phyloP scores from a whole-genome alignment of 1,139 yeast genomes.

The Lodderomyces beijingensis region DNA sequence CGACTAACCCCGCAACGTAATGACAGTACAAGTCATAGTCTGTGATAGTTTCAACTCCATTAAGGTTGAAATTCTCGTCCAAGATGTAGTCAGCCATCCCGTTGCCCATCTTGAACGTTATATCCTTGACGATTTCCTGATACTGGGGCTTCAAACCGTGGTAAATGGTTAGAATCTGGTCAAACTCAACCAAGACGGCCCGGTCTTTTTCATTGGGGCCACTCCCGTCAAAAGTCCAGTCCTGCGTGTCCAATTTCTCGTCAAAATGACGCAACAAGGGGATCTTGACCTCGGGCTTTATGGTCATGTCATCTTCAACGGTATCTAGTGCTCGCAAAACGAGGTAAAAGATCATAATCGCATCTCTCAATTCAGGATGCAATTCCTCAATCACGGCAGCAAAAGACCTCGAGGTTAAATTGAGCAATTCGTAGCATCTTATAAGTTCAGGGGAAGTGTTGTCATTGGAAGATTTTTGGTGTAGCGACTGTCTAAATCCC shows the following conservation, averaged over 20 bases:
- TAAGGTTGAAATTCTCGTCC: slow-evolving; percentile 71
- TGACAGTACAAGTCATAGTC: slow-evolving; percentile 93
- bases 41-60: slow-evolving; percentile 70
- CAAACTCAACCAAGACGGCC: slow-evolving; percentile 72
- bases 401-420: slow-evolving; percentile 80
- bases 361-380: slow-evolving; percentile 83
- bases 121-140: slow-evolving; percentile 73
- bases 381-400: slow-evolving; percentile 89
- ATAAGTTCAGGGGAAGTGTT: slow-evolving; percentile 29
- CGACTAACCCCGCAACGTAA: slow-evolving; percentile 96
- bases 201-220: slow-evolving; percentile 80
- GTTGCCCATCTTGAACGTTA: slow-evolving; percentile 83
- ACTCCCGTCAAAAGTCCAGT: slow-evolving; percentile 79
- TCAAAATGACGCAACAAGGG: slow-evolving; percentile 71
- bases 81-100: slow-evolving; percentile 96
- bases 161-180: slow-evolving; percentile 62
- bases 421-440: slow-evolving; percentile 67
- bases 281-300: slow-evolving; percentile 65
- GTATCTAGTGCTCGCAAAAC: slow-evolving; percentile 91
- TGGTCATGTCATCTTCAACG: slow-evolving; percentile 92
- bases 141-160: slow-evolving; percentile 71
- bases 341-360: slow-evolving; percentile 78
- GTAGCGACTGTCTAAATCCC: slow-evolving; percentile 51
- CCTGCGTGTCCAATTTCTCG: slow-evolving; percentile 53
- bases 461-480: slow-evolving; percentile 23